A percentile compares a stretch with the other conserved stretches of the same genome.
These are phyloP conservation scores for Backusella tuberculispora DNA, from an alignment of 192 early-diverging fungal species.

Conservation along the genomic window DNA sequence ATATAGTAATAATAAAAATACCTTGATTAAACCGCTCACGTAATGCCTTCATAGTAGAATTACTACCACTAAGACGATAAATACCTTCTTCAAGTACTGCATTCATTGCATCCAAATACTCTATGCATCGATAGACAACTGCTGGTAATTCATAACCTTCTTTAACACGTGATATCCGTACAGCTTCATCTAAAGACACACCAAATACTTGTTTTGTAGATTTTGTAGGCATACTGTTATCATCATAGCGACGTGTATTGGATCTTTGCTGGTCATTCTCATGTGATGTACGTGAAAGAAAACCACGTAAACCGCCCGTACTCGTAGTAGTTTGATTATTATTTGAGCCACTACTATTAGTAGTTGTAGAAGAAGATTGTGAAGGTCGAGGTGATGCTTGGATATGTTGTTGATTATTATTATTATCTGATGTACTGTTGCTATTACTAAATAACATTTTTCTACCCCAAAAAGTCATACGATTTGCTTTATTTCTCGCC, in stretches of 20 bases:
- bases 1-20: constrained; percentile 3
- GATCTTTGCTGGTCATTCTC: constrained; percentile 12
- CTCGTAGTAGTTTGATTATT: neutral
- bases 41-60: constrained; percentile 72
- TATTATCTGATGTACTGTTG: neutral
- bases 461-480: constrained; percentile 45
- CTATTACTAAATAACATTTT: constrained; percentile 36
- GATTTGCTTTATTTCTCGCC: constrained; percentile 33
- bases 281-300: constrained; percentile 28
- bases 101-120: constrained; percentile 91
- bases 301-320: constrained; percentile 23
- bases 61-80: constrained; percentile 88
- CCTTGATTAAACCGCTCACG: constrained; percentile 78
- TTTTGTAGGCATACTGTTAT: constrained; percentile 10
- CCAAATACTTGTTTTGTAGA: constrained; percentile 73
- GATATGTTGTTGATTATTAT: neutral
- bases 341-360: neutral
- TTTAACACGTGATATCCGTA: constrained; percentile 70
- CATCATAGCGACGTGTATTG: neutral
- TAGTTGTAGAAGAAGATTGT: constrained; percentile 20
- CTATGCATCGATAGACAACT: constrained; percentile 94
- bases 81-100: constrained; percentile 94
- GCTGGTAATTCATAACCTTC: constrained; percentile 88
- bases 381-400: neutral
- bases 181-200: constrained; percentile 77